Evolutionary conservation across 192 early-diverging fungal species (phyloP), one percentile per base, ranked within the genome.

Genomic region (Entophlyctis luteolus): DNA sequence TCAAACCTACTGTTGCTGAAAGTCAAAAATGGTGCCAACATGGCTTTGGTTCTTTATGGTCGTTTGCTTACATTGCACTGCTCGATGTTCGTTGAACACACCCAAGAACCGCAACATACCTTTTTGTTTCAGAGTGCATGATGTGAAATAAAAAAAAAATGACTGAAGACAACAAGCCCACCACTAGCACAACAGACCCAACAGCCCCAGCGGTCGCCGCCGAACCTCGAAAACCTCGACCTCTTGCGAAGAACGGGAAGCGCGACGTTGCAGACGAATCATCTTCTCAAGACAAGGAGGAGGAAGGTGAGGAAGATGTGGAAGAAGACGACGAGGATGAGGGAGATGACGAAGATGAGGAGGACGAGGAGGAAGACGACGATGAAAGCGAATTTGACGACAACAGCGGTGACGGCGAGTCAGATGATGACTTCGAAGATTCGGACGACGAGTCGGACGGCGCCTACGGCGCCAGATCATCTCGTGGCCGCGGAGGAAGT

Each of bases 1-100:
- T 34, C 47, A 25, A n/a, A 25, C 50, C 47, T 33, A 63, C 60
- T 49, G 60, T 63, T 47, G 60, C 47, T 63, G 60, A 37, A 37
- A 49, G 60, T 63, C 60, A 63, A 63, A 31, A 63, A 63, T 63
- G 60, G 48, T 45, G 60, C 60, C 60, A 18, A 63, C 16, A 63
- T 29, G 20, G 16, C 3, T 16, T 46, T n/a, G 47, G 60, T n/a
- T 50, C 60, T 63, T 32, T 63, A 50, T 50, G 60, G 60, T 63
- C 60, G 60, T 49, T 63, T 63, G 60, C 42, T 49, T 28, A 49
- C 31, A 12, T 49, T 22, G 48, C 32, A 48, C 28, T 25, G 27
- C n/a, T 35, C 29, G 60, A 31, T 34, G 32, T 31, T 63, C 18
- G 8, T 22, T 49, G 60, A 63, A 49, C 60, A 63, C 60, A 63